A percentile compares a stretch with the other conserved stretches of the same genome.
These are phyloP conservation scores for Barnettozyma botsteinii DNA, from an alignment of 805 yeast genomes.

Conservation along the genomic window DNA sequence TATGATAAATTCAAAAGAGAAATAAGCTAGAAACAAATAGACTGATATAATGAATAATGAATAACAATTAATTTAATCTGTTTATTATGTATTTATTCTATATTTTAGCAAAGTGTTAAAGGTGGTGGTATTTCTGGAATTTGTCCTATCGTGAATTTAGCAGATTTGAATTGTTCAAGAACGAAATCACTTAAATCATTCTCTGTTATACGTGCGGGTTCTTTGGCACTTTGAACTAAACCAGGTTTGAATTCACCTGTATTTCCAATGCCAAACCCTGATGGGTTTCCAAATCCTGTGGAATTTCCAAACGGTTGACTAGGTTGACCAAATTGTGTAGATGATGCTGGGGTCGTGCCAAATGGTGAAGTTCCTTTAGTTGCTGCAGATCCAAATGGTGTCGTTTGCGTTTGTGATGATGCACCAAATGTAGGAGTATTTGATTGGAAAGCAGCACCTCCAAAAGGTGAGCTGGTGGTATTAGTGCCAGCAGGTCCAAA, in stretches of 20 bases:
- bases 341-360: constrained; percentile 2
- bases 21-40: constrained; percentile 1
- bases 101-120: constrained; percentile 31
- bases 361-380: constrained; percentile 5
- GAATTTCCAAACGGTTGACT: constrained; percentile 10
- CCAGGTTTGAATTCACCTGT: constrained; percentile 16
- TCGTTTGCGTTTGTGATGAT: no score
- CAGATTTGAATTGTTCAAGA: constrained; percentile 41
- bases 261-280: constrained; percentile 5
- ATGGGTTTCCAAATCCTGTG: constrained; percentile 11
- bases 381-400: background rate
- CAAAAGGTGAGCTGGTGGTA: constrained; percentile 2
- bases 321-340: constrained; percentile 6
- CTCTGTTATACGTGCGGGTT: constrained; percentile 25
- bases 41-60: background rate
- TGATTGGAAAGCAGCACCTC: no score
- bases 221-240: constrained; percentile 31
- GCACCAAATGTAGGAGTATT: no score
- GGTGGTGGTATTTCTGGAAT: constrained; percentile 79
- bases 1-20: constrained; percentile 20
- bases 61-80: background rate
- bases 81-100: background rate
- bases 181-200: constrained; percentile 41
- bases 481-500: constrained; percentile 7
- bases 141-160: constrained; percentile 47